Base-by-base conservation (phyloP, 2,329 filamentous ascomycete genomes). In the Penicillium sp. region DNA sequence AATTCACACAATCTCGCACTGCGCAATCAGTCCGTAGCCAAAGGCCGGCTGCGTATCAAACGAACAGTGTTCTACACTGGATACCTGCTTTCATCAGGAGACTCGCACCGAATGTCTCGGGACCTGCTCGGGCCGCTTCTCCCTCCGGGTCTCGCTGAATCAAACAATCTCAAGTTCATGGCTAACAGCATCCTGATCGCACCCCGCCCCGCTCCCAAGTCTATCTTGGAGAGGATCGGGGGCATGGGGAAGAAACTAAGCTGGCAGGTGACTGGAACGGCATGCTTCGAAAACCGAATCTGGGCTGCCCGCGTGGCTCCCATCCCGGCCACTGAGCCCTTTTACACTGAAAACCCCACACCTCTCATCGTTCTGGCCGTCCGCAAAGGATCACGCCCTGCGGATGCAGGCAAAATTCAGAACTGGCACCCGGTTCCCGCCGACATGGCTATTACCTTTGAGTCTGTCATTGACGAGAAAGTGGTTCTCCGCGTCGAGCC, bases 111-210 rank as follows among this genome's bases (percentile, higher is more conserved):
- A 49, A 78, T 97, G 33, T 81, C 89, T 50, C 80, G 81, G 5
- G 63, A 70, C 44, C 79, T 95, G 41, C 60, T 76, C 53, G 67
- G 64, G n/a, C 84, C 86, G 27, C 72, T 84, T 46, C 75, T 90
- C 18, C 86, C 87, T 4, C 65, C 76, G 4, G 80, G 81, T 51
- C 75, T 85, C 48, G 78, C 84, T 25, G 84, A 88, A 44, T 72
- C 72, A 45, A 79, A 82, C 46, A 89, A 95, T 46, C 76, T 96
- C 57, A 90, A 89, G 58, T 83, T 85, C 55, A 86, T 96, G 63
- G 92, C 87, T 41, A 96, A 95, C 73, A 92, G 87, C 71, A 92
- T 99, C 62, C 81, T 96, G 63, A 97, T 99, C 66, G 88, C 87
- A 33, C 87, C 90, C 1, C 85, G 88, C 10, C 85, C 88, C 0